These are phyloP conservation scores for Hymenoscyphus albidus DNA, from an alignment of 2,329 filamentous ascomycete species.

Conservation along the genomic window DNA sequence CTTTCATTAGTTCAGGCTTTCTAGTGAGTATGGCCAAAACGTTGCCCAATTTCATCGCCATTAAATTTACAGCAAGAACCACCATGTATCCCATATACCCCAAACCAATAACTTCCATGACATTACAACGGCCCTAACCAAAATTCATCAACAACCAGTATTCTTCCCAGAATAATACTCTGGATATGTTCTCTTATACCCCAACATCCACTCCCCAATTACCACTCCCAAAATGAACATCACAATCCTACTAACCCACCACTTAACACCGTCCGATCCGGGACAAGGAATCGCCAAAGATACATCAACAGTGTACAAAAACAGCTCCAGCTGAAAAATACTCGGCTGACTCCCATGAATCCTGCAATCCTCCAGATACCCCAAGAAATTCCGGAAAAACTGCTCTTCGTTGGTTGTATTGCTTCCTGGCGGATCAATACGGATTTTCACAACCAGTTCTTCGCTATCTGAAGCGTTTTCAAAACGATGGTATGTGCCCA, in stretches of 20 bases:
- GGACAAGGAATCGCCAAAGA: slow-evolving; percentile 16
- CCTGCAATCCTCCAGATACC: slow-evolving; percentile 19
- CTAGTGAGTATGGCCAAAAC: too few species aligned
- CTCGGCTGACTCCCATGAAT: slow-evolving; percentile 12
- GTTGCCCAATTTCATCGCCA: too few species aligned
- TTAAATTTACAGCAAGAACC: too few species aligned
- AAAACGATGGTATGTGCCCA: slow-evolving; percentile 15
- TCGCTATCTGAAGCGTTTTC: slow-evolving; percentile 18
- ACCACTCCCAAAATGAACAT: slow-evolving; percentile 11
- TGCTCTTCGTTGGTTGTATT: slow-evolving; percentile 9
- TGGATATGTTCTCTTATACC: slow-evolving; percentile 15
- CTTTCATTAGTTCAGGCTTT: too few species aligned
- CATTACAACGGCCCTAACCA: not conserved
- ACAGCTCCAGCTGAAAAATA: slow-evolving; percentile 15
- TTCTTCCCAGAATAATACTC: slow-evolving; percentile 14
- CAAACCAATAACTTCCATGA: too few species aligned
- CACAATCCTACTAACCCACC: slow-evolving; percentile 12
- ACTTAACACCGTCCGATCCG: slow-evolving; percentile 10
- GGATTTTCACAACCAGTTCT: slow-evolving; percentile 12
- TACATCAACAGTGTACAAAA: slow-evolving; percentile 14
- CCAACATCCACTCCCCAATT: slow-evolving; percentile 12
- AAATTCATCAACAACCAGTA: not conserved
- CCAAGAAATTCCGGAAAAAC: slow-evolving; percentile 21
- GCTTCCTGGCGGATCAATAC: slow-evolving; percentile 4
- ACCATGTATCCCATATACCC: too few species aligned